phyloP scores from a whole-genome alignment of 345 rosid genomes.

The Garcia nutans region DNA sequence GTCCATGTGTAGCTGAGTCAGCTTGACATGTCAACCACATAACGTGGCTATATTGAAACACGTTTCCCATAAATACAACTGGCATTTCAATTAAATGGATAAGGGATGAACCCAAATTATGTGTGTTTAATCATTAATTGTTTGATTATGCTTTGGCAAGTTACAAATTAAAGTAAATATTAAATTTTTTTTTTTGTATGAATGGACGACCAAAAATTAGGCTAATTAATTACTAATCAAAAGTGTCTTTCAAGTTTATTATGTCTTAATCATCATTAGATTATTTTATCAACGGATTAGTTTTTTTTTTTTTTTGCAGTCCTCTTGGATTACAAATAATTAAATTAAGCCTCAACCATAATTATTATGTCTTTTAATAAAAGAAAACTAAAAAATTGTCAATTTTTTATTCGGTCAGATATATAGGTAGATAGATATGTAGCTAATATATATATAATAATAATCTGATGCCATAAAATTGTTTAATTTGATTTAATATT shows the following conservation, averaged over 20 bases:
- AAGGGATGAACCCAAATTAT: conserved; percentile 3
- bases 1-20: conserved; percentile 20
- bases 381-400: no score
- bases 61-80: neutral
- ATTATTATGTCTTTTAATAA: no score
- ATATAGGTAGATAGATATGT: no score
- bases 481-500: no score
- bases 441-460: no score
- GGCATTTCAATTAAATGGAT: neutral
- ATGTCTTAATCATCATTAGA: neutral
- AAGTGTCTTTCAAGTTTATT: neutral
- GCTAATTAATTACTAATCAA: no score
- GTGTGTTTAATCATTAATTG: neutral
- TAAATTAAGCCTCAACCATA: neutral
- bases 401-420: no score
- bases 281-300: neutral
- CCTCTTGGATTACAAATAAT: neutral
- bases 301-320: no score
- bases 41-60: neutral
- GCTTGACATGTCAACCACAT: conserved; percentile 8
- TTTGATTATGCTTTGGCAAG: neutral
- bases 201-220: neutral
- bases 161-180: conserved; percentile 6
- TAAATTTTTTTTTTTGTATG: neutral
- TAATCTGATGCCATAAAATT: no score